Percentiles rank a stretch among this genome's conserved stretches.
Conservation (phyloP, 345 rosid genomes). For the Sisymbrium irio region DNA sequence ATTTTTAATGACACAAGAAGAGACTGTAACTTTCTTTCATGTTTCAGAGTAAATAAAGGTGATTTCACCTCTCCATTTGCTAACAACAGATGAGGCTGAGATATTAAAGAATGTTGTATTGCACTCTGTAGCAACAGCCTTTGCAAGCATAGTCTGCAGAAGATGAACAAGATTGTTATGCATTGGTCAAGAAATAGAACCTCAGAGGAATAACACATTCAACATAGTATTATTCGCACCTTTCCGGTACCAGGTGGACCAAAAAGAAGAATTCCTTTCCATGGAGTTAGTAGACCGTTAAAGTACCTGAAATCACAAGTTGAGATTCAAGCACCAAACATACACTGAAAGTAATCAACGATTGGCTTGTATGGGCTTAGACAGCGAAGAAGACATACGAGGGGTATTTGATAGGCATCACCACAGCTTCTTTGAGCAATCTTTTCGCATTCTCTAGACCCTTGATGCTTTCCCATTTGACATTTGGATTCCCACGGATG, state of each 20-base stretch:
- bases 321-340: constrained; percentile 5
- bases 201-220: not conserved
- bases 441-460: constrained; percentile 86
- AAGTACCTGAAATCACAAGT: constrained; percentile 58
- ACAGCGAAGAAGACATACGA: constrained; percentile 46
- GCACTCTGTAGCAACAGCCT: constrained; percentile 99
- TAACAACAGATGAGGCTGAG: constrained; percentile 96
- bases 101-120: constrained; percentile 96
- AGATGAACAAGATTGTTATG: not conserved
- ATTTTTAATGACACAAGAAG: not conserved
- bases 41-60: not conserved
- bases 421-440: constrained; percentile 96
- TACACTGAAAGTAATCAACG: not conserved
- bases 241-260: constrained; percentile 99
- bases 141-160: constrained; percentile 96
- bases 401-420: constrained; percentile 99
- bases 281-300: constrained; percentile 91
- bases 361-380: not conserved
- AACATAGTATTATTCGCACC: constrained; percentile 42
- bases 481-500: constrained; percentile 87
- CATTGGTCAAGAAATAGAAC: not conserved
- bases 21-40: no score
- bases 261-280: constrained; percentile 99
- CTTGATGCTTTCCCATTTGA: constrained; percentile 93
- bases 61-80: constrained; percentile 82